Conservation (phyloP, 805 yeast genomes). For the Kazachstania viticola region DNA sequence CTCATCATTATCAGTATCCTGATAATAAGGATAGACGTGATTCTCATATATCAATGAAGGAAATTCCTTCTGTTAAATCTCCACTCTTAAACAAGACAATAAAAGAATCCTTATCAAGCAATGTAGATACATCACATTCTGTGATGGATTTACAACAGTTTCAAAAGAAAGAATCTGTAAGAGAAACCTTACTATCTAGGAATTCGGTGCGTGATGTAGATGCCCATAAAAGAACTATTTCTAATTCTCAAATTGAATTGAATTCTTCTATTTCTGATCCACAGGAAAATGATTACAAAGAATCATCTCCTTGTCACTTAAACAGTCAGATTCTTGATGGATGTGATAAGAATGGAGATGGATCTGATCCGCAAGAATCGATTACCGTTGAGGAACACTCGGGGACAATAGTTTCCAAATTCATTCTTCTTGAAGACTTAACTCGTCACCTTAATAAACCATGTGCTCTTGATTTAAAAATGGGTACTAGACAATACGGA, state of each 20-base stretch:
- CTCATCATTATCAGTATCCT: too few species aligned
- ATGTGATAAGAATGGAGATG: neutral
- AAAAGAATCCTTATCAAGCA: conserved; percentile 19
- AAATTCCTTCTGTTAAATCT: conserved; percentile 4
- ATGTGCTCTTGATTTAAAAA: conserved; percentile 86
- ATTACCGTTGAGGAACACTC: conserved; percentile 9
- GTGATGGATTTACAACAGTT: conserved; percentile 24
- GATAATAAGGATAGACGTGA: conserved; percentile 7
- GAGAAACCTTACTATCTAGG: conserved; percentile 7
- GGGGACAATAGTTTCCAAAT: conserved; percentile 35
- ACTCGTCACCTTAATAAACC: conserved; percentile 76
- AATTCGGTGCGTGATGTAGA: too few species aligned
- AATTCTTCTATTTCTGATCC: neutral
- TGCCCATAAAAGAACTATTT: neutral
- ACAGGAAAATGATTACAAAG: neutral
- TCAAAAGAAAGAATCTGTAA: conserved; percentile 17
- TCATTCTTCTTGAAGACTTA: conserved; percentile 79
- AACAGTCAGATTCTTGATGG: too few species aligned
- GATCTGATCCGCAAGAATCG: conserved; percentile 2
- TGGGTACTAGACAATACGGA: conserved; percentile 98
- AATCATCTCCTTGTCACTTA: too few species aligned
- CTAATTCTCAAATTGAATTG: neutral
- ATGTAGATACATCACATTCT: conserved; percentile 20
- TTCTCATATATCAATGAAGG: conserved; percentile 14
- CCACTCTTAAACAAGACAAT: conserved; percentile 15